Conservation (phyloP, 306 rosid species). For the Purshia tridentata region DNA sequence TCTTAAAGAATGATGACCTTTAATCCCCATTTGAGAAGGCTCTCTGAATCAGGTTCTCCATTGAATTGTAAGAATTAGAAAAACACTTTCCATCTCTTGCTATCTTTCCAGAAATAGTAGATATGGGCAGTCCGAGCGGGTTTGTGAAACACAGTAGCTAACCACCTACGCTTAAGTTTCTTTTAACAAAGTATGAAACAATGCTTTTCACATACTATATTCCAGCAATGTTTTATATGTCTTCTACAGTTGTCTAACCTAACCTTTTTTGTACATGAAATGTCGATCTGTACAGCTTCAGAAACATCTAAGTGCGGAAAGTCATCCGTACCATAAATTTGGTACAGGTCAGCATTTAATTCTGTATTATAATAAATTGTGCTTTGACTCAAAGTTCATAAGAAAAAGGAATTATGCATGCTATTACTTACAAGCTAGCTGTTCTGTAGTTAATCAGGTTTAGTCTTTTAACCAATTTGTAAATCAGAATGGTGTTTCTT, state of each 20-base stretch:
- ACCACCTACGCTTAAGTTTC: conserved; percentile 7
- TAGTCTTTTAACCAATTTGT: neutral
- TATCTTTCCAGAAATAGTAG: neutral
- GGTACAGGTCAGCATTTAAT: conserved; percentile 66
- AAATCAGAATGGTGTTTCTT: neutral
- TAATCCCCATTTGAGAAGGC: too few species aligned
- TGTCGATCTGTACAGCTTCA: conserved; percentile 75
- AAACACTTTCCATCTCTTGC: neutral
- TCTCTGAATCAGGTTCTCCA: too few species aligned
- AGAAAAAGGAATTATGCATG: neutral
- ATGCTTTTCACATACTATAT: neutral
- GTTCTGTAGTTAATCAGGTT: neutral
- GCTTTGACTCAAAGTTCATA: neutral
- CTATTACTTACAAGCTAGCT: neutral
- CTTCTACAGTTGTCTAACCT: conserved; percentile 21
- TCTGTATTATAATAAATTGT: neutral
- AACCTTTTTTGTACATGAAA: conserved; percentile 23
- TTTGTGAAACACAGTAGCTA: neutral
- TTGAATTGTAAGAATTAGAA: neutral
- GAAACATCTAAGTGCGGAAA: conserved; percentile 70
- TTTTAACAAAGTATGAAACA: neutral
- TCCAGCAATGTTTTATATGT: conserved; percentile 5
- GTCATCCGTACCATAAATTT: conserved; percentile 89
- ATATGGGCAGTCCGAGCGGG: neutral
- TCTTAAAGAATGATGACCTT: too few species aligned